Evolutionary conservation across 140 eudicot species (phyloP), one percentile per base, ranked within the genome.

Genomic region (Bidens hawaiensis): DNA sequence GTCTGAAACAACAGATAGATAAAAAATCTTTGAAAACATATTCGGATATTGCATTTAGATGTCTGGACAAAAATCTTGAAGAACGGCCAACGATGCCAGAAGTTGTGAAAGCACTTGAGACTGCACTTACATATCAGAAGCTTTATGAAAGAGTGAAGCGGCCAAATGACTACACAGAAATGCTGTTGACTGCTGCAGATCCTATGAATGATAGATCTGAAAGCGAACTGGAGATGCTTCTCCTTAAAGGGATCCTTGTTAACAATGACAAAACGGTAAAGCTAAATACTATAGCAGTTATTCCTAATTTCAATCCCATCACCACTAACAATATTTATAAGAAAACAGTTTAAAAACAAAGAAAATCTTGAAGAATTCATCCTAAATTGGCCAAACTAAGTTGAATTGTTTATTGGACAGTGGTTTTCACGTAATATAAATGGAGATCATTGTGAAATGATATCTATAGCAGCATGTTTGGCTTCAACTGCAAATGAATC

Each of bases 81-180:
- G 19, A 52, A 1, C 56, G 66, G 4, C 68, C 75, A 0, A 3
- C 10, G 2, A 69, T 69, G 61, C 5, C 42, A 5, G 0, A 0
- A 21, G 52, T 69, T 58, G 43, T 47, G 21, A 9, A 15, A 58
- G 1, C 30, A 33, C 60, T 69, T 31, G 75, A 46, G 41, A 21
- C 1, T 22, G 75, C 67, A 33, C 60, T 69, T 17, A 6, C 3
- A 23, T 14, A 0, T 59, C 61, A 67, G 58, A 43, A 33, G 53
- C 4, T 9, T 22, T 18, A 0, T 25, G 40, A 53, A 16, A 1
- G n/a, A 13, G 6, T 33, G 9, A 15, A 49, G 21, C 38, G 3
- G 21, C 16, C 40, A 14, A n/a, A 34, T 16, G 71, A 8, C 17
- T 51, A 36, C 26, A 30, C 9, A 25, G 0, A 64, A 24, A 64